Base-by-base conservation (phyloP, 306 rosid genomes). In the Gillenia trifoliata region DNA sequence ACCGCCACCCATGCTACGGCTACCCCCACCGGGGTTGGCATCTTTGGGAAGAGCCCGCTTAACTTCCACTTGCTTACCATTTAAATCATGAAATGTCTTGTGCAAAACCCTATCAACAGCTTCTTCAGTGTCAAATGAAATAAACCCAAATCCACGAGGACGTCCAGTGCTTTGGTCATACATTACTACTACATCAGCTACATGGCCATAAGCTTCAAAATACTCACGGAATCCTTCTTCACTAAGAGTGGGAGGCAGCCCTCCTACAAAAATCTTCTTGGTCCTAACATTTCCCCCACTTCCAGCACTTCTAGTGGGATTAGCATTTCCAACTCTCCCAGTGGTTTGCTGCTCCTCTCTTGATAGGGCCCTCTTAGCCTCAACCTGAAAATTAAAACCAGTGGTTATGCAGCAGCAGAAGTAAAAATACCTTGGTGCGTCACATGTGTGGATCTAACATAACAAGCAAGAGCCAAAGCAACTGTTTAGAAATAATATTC, bases 11-110 rank as follows among this genome's bases (percentile, higher is more conserved):
- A 85, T 83, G 66, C 84, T 64, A 11, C 97, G 96, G 72, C 95
- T 85, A 81, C 92, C 92, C n/a, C 93, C 86, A 77, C 99, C 93
- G 29, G 97, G 97, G n/a, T n/a, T n/a, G n/a, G 98, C 91, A 83
- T 95, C 99, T 83, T 95, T 95, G 11, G 99, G 99, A 84, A 95
- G 99, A 36, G 99, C 99, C 65, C 98, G 93, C 89, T n/a, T 95
- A 68, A 95, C 99, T 79, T 95, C 99, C 67, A 95, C 99, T 70
- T 95, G 99, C 84, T 95, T 95, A 75, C 99, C 99, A 83, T 83
- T 85, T 80, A 95, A 84, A 80, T 95, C 99, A 81, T 95, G 99
- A 81, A 90, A 95, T 66, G 96, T 83, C 83, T 95, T 95, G 82
- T 92, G 93, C 84, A 95, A 85, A 75, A 95, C 99, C 84, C 93